Percentiles rank a stretch among this genome's conserved stretches.
Evolutionary conservation across 441 rosid genomes (phyloP).

Genomic region (Gossypium laxum): DNA sequence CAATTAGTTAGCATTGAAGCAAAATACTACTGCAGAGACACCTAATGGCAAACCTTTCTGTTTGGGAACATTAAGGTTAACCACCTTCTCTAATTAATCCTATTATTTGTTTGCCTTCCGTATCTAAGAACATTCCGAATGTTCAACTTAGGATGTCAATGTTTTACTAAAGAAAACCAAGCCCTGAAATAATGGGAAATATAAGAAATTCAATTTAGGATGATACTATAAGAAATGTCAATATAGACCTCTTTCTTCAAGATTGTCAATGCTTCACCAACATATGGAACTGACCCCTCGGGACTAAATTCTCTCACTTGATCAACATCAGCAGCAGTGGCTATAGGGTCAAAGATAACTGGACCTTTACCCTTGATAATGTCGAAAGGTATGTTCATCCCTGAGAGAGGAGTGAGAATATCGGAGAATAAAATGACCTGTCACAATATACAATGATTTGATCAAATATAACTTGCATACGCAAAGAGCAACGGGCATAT

Average conservation of each 20-base stretch:
- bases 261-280: slow-evolving; percentile 80
- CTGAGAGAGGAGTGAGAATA: slow-evolving; percentile 87
- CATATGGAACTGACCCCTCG: slow-evolving; percentile 76
- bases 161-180: slow-evolving; percentile 1
- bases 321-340: slow-evolving; percentile 54
- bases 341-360: slow-evolving; percentile 61
- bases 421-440: slow-evolving; percentile 93
- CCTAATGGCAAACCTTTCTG: neutral
- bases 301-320: slow-evolving; percentile 75
- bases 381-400: slow-evolving; percentile 96
- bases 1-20: neutral
- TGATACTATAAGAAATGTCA: neutral
- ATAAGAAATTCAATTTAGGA: neutral
- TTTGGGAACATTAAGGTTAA: slow-evolving; percentile 3
- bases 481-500: slow-evolving; percentile 2
- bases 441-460: slow-evolving; percentile 7
- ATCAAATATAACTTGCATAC: neutral
- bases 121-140: neutral
- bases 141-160: neutral
- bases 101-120: neutral
- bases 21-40: neutral
- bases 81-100: neutral
- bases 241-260: slow-evolving; percentile 62
- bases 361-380: slow-evolving; percentile 93
- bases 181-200: neutral